phyloP scores from a whole-genome alignment of 176 grass and related monocot species.

The Paspalum notatum region DNA sequence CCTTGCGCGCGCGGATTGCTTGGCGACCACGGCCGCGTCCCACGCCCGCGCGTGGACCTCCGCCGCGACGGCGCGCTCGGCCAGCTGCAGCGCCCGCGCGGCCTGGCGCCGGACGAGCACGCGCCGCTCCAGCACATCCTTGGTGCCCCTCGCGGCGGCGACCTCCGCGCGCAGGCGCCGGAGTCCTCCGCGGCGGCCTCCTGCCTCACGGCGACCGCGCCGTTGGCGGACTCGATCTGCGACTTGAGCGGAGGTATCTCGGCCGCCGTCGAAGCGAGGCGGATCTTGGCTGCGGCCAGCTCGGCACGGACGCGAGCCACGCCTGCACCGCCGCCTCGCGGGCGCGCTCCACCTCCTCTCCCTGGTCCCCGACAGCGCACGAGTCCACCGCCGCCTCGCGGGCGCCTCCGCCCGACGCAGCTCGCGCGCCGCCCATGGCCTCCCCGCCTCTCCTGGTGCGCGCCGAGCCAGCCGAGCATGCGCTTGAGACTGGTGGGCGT shows the following conservation, averaged over 20 bases:
- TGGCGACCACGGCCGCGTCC: constrained; percentile 11
- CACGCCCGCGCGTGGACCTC: constrained; percentile 46
- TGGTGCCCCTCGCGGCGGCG: constrained; percentile 13
- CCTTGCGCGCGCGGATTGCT: neutral
- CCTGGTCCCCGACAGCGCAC: constrained; percentile 22
- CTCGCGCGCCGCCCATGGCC: no score
- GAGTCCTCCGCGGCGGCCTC: constrained; percentile 36
- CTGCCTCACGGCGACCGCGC: constrained; percentile 12
- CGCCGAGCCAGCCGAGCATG: constrained; percentile 43
- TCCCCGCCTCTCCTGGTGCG: constrained; percentile 32
- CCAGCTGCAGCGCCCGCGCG: constrained; percentile 34
- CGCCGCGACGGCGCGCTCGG: constrained; percentile 39
- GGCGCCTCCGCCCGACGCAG: no score
- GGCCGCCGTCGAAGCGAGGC: constrained; percentile 39
- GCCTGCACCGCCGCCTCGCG: constrained; percentile 36
- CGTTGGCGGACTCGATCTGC: constrained; percentile 41
- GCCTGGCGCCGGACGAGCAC: constrained; percentile 43
- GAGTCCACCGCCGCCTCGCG: no score
- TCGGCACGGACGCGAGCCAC: constrained; percentile 32
- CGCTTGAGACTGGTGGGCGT: constrained; percentile 40
- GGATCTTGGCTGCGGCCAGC: constrained; percentile 38
- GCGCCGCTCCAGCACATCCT: constrained; percentile 38
- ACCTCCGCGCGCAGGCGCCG: constrained; percentile 32
- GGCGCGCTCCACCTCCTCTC: constrained; percentile 42
- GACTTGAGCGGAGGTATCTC: constrained; percentile 39